Conservation (phyloP, 2,329 filamentous ascomycete genomes). For the Fusarium sp. region DNA sequence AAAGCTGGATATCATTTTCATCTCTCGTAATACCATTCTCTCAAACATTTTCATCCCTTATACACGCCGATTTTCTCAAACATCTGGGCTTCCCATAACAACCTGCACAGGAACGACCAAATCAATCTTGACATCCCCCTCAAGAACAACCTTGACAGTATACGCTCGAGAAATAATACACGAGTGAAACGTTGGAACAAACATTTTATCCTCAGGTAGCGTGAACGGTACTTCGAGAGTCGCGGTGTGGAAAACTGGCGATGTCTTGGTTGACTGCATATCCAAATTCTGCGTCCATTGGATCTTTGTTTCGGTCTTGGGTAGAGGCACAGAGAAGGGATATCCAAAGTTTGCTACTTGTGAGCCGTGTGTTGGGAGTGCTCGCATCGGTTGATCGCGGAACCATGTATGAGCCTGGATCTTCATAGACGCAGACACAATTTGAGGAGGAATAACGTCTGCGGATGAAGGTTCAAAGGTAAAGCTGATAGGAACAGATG, state of each 20-base stretch:
- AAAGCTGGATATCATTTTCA: constrained; percentile 36
- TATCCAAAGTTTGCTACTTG: constrained; percentile 28
- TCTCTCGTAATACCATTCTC: background rate
- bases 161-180: constrained; percentile 32
- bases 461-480: constrained; percentile 30
- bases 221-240: constrained; percentile 30
- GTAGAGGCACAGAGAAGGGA: constrained; percentile 17
- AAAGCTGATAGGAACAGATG: constrained; percentile 27
- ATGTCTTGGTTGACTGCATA: constrained; percentile 9
- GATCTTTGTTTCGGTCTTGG: background rate
- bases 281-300: constrained; percentile 37
- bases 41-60: background rate
- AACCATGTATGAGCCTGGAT: constrained; percentile 40
- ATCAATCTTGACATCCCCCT: constrained; percentile 37
- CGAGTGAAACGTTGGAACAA: constrained; percentile 31
- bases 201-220: constrained; percentile 31
- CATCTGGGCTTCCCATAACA: constrained; percentile 27
- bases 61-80: background rate
- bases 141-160: constrained; percentile 22
- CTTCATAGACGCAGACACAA: constrained; percentile 19
- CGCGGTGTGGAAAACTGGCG: constrained; percentile 33
- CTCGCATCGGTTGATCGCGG: constrained; percentile 31
- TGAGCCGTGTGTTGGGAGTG: constrained; percentile 31
- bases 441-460: constrained; percentile 26
- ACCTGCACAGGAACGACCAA: constrained; percentile 30